Conservation (phyloP, 441 rosid genomes). For the Raphanus hybrid region DNA sequence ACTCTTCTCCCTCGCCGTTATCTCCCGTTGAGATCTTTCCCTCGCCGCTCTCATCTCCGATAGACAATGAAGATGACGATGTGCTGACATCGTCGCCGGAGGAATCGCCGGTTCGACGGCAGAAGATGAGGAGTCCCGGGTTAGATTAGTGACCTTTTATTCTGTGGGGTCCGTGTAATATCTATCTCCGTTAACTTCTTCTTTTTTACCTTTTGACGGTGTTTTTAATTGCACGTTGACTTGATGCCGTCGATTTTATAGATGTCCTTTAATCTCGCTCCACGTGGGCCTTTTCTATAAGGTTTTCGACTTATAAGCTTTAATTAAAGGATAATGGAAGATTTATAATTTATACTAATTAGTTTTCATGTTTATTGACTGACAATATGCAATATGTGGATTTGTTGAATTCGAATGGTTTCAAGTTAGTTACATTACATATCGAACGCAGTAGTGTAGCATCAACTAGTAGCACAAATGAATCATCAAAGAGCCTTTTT, state of each 20-base stretch:
- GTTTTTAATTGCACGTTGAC: conserved; percentile 22
- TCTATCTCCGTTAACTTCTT: conserved; percentile 38
- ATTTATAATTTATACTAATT: no score
- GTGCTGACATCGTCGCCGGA: conserved; percentile 22
- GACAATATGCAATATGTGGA: background rate
- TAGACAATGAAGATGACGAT: conserved; percentile 26
- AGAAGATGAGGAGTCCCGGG: conserved; percentile 42
- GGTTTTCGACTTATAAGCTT: background rate
- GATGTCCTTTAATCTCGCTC: no score
- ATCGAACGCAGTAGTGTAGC: background rate
- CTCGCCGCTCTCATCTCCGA: conserved; percentile 8
- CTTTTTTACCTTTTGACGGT: conserved; percentile 36
- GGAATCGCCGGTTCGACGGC: conserved; percentile 38
- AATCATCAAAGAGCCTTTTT: background rate
- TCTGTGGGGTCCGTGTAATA: conserved; percentile 31
- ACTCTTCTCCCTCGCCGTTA: conserved; percentile 42
- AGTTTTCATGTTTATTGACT: background rate
- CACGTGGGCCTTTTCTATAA: no score
- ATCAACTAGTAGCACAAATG: background rate
- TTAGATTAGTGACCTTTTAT: conserved; percentile 32
- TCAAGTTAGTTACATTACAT: background rate
- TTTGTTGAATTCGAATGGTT: background rate
- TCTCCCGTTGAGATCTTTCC: conserved; percentile 47
- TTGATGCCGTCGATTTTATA: no score
- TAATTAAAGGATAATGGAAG: background rate